Base-by-base conservation (phyloP, 768 basidiomycete genomes). In the Tricholoma saponaceum region DNA sequence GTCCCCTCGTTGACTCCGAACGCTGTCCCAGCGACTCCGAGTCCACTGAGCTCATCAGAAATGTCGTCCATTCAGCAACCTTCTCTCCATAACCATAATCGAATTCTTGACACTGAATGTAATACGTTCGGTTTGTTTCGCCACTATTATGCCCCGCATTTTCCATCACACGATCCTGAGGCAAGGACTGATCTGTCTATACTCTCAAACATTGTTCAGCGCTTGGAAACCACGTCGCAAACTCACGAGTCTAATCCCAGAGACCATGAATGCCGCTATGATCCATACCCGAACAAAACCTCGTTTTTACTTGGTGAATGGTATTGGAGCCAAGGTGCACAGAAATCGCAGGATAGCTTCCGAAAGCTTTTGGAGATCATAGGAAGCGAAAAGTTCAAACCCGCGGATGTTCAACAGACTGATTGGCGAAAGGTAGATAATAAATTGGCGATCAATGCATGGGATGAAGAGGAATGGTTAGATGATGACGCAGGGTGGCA, bases 381-480 rank as follows among this genome's bases (percentile, higher is more conserved):
- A 18, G 35, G 9, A 26, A 39, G 32, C 51, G 32, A 39, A 28
- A 18, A 20, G 5, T 59, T 58, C 25, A 18, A 20, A 1, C 39
- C 58, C 5, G 55, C 52, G 14, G 64, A 66, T 37, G 44, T 66
- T n/a, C 2, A 51, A 10, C 10, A 46, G 1, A 57, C 59, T 13
- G 1, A 46, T 14, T 66, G 62, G 64, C 26, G 30, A 9, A 14
- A 33, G 18, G 55, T 66, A n/a, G 41, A 63, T 32, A 5, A 23
- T 9, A 2, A 18, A 18, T 41, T 41, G 8, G 39, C 16, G n/a
- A 41, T 41, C 18, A 41, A 41, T 41, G 39, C 16, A n/a, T 41
- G 14, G 39, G n/a, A 41, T 18, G 12, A 6, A 41, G 39, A 41
- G 39, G 39, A 41, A 41, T 41, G 39, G 39, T n/a, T 41, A 18